phyloP scores from a whole-genome alignment of 2,329 filamentous ascomycete species.

The Cladophialophora carrionii region DNA sequence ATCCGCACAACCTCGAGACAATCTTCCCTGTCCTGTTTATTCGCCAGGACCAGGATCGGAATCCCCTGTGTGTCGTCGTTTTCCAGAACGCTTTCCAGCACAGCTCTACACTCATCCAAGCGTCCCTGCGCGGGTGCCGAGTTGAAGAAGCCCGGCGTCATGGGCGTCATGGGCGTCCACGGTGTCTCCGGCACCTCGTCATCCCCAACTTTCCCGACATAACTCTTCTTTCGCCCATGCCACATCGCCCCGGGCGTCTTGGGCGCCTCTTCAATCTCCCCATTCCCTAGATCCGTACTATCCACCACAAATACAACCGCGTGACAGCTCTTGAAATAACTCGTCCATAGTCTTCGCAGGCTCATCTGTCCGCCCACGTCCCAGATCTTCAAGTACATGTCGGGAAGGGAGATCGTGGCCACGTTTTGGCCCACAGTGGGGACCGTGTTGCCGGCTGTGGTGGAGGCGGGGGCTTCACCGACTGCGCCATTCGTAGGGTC shows the following conservation, averaged over 20 bases:
- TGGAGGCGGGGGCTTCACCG: constrained; percentile 53
- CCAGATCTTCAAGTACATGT: constrained; percentile 99
- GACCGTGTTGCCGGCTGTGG: constrained; percentile 78
- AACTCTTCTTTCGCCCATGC: constrained; percentile 38
- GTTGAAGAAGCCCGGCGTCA: constrained; percentile 41
- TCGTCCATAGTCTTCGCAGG: constrained; percentile 89
- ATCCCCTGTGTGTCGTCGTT: constrained; percentile 88
- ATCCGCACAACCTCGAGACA: constrained; percentile 97
- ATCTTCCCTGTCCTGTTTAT: constrained; percentile 97
- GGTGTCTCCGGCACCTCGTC: constrained; percentile 42
- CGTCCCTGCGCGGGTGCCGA: constrained; percentile 53
- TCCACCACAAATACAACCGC: constrained; percentile 98
- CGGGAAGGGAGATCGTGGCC: constrained; percentile 82
- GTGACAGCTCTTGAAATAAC: constrained; percentile 91
- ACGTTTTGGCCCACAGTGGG: constrained; percentile 98
- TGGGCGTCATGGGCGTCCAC: constrained; percentile 45
- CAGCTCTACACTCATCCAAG: constrained; percentile 83
- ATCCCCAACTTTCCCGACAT: constrained; percentile 33
- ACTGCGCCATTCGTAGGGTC: constrained; percentile 45
- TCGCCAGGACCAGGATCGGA: constrained; percentile 87
- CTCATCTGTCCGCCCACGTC: constrained; percentile 93
- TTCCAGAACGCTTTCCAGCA: constrained; percentile 86
- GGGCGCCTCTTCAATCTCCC: constrained; percentile 62
- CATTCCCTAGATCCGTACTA: constrained; percentile 78
- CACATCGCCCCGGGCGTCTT: constrained; percentile 30